Conservation (phyloP, 805 yeast genomes). For the Yarrowia deformans region DNA sequence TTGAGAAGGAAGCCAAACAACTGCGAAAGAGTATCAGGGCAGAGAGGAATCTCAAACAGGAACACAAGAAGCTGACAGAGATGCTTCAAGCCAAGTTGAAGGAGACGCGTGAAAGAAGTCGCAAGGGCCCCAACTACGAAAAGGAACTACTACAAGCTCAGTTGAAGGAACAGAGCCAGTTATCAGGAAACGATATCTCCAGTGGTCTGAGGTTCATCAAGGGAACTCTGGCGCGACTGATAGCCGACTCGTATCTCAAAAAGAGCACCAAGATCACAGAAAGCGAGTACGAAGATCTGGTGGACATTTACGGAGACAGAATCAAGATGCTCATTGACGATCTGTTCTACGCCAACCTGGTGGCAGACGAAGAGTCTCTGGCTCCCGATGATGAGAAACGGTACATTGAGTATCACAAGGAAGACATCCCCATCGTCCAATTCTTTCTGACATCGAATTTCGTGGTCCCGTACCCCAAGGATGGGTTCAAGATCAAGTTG, state of each 20-base stretch:
- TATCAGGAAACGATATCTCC: constrained; percentile 8
- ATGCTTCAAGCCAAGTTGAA: constrained; percentile 1
- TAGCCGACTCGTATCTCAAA: constrained; percentile 29
- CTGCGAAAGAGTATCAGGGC: neutral
- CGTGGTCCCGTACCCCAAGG: constrained; percentile 23
- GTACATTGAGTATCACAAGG: constrained; percentile 31
- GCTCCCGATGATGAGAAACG: constrained; percentile 26
- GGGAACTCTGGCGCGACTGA: constrained; percentile 5
- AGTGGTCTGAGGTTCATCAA: constrained; percentile 21
- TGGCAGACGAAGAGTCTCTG: constrained; percentile 22
- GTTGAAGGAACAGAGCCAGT: constrained; percentile 4
- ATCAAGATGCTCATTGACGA: constrained; percentile 31
- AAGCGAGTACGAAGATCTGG: constrained; percentile 19
- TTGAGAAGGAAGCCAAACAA: constrained; percentile 1
- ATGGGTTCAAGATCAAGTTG: constrained; percentile 22
- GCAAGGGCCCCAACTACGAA: constrained; percentile 7
- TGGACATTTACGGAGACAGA: constrained; percentile 30
- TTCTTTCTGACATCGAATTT: constrained; percentile 33
- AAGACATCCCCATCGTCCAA: constrained; percentile 32
- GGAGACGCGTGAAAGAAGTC: constrained; percentile 9
- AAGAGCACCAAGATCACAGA: constrained; percentile 27
- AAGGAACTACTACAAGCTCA: neutral
- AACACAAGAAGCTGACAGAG: constrained; percentile 10
- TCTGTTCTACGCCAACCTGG: constrained; percentile 23
- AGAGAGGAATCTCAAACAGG: constrained; percentile 3